Percentiles rank a stretch among this genome's conserved stretches.
Evolutionary conservation across 495 filamentous ascomycete genomes (phyloP).

Genomic region (Physcia stellaris): DNA sequence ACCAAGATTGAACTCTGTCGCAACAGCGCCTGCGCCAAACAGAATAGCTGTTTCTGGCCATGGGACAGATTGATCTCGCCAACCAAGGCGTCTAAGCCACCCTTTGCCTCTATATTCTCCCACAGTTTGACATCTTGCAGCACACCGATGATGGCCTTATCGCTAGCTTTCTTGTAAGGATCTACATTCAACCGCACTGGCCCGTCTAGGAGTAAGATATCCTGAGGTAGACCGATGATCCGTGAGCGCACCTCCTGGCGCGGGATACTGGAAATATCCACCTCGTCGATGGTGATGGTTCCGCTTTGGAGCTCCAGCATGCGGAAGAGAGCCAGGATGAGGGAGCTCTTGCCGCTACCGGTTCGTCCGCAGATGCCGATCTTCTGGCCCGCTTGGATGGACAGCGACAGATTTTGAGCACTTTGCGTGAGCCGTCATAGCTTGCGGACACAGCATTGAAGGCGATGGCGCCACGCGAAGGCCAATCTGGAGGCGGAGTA

Average conservation of each 20-base stretch:
- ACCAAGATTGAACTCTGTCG: constrained; percentile 31
- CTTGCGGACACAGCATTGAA: constrained; percentile 30
- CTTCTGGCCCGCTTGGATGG: constrained; percentile 41
- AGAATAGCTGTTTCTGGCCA: constrained; percentile 52
- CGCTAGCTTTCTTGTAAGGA: constrained; percentile 19
- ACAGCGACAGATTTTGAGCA: constrained; percentile 37
- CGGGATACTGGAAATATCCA: constrained; percentile 32
- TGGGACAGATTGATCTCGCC: constrained; percentile 38
- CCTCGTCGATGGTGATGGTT: constrained; percentile 32
- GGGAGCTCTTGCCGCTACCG: constrained; percentile 33
- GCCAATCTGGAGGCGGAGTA: constrained; percentile 32
- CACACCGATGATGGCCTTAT: constrained; percentile 28
- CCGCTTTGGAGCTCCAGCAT: constrained; percentile 33
- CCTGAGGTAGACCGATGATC: constrained; percentile 42
- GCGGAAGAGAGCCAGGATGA: constrained; percentile 38
- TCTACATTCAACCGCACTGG: constrained; percentile 34
- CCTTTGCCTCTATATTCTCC: constrained; percentile 32
- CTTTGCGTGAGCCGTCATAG: constrained; percentile 22
- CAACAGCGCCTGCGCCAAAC: constrained; percentile 47
- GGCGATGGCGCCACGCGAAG: constrained; percentile 34
- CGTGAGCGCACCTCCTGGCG: constrained; percentile 32
- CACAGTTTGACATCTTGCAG: constrained; percentile 37
- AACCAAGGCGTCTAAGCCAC: constrained; percentile 37
- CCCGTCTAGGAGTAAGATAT: constrained; percentile 39
- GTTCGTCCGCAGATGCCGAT: constrained; percentile 30